Evolutionary conservation across 2,329 filamentous ascomycete species (phyloP).

Genomic region (Colletotrichum cereale): DNA sequence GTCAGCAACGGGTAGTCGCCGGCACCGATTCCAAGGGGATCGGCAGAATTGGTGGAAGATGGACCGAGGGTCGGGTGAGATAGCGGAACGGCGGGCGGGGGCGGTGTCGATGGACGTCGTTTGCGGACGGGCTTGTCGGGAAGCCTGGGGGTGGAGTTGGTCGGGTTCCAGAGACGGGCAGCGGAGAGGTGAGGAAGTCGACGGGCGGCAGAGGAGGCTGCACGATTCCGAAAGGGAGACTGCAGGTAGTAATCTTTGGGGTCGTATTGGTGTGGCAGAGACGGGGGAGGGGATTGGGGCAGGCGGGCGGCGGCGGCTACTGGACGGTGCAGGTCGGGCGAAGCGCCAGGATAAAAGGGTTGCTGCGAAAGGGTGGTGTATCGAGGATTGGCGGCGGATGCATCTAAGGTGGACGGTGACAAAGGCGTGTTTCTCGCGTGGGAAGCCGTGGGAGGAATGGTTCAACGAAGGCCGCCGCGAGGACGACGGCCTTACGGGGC

Average conservation of each 20-base stretch:
- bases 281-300: constrained; percentile 40
- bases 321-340: constrained; percentile 29
- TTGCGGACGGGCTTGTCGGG: constrained; percentile 49
- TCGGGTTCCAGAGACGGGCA: constrained; percentile 71
- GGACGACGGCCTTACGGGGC: constrained; percentile 59
- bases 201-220: constrained; percentile 46
- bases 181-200: constrained; percentile 58
- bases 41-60: constrained; percentile 51
- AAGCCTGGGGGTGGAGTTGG: constrained; percentile 68
- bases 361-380: constrained; percentile 49
- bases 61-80: constrained; percentile 57
- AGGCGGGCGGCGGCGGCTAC: constrained; percentile 36
- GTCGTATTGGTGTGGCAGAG: constrained; percentile 29
- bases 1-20: constrained; percentile 66
- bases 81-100: constrained; percentile 64
- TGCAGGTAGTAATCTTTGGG: constrained; percentile 45
- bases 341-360: constrained; percentile 47
- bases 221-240: constrained; percentile 60
- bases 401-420: constrained; percentile 47
- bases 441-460: constrained; percentile 62
- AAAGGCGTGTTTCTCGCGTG: constrained; percentile 48
- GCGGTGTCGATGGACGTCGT: constrained; percentile 66
- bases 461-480: constrained; percentile 57
- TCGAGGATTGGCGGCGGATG: constrained; percentile 47
- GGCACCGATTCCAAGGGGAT: constrained; percentile 54